Evolutionary conservation across 768 basidiomycete genomes (phyloP).

Genomic region (Roridomyces roridus): DNA sequence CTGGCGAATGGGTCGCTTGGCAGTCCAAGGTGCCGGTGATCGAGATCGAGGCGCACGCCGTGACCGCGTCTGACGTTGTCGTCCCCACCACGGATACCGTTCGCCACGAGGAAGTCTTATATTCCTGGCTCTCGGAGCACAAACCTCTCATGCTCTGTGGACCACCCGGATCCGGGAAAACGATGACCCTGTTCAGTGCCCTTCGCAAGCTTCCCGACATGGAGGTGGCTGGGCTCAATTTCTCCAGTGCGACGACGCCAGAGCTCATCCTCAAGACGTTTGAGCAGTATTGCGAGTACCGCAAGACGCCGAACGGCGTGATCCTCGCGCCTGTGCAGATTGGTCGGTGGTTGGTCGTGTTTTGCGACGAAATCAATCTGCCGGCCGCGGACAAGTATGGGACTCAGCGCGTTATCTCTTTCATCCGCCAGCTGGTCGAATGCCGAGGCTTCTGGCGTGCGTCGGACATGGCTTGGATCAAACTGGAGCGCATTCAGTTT

Average conservation of each 20-base stretch:
- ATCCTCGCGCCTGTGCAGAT: constrained; percentile 93
- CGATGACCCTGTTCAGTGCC: constrained; percentile 99
- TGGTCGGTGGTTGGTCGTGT: constrained; percentile 98
- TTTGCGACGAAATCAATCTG: constrained; percentile 99
- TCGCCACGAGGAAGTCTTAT: constrained; percentile 97
- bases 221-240: constrained; percentile 99
- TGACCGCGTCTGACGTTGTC: constrained; percentile 95
- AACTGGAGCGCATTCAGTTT: constrained; percentile 98
- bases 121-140: constrained; percentile 98
- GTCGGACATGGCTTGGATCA: constrained; percentile 96
- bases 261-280: constrained; percentile 99
- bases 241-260: constrained; percentile 98
- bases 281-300: constrained; percentile 99
- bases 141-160: constrained; percentile 98
- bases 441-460: constrained; percentile 94
- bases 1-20: constrained; percentile 92
- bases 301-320: constrained; percentile 98
- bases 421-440: constrained; percentile 96
- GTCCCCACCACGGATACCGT: constrained; percentile 99
- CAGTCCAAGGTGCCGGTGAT: constrained; percentile 90
- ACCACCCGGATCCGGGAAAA: constrained; percentile 99
- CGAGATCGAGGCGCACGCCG: constrained; percentile 95
- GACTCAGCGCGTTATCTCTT: constrained; percentile 97
- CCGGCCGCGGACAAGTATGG: constrained; percentile 98
- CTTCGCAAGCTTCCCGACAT: constrained; percentile 97